Base-by-base conservation (phyloP, 2,329 filamentous ascomycete genomes). In the Hysterium pulicare region DNA sequence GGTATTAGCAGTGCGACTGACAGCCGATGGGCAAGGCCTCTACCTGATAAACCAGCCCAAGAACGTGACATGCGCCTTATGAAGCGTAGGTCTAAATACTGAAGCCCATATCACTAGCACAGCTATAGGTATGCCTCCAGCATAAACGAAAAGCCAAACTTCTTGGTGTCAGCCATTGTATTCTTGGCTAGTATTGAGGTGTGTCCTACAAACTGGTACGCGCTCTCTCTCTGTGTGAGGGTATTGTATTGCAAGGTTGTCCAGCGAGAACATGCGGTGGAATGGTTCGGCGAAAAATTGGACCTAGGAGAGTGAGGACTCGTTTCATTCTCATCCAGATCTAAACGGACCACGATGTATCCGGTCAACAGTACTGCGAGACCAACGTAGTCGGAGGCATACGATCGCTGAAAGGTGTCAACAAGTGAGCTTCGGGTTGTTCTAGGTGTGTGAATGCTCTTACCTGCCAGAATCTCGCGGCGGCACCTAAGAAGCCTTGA, bases 261-360 rank as follows among this genome's bases (percentile, higher is more conserved):
- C 86, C 48, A 97, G 79, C 50, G 82, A 86, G 71, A 98, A 97
- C 81, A 96, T 86, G 69, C 88, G 89, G 66, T 97, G 90, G 64
- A 97, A 97, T 0, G 93, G 93, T 47, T 84, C 83, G 55, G 87
- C 77, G 51, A 86, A 75, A 55, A 86, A 71, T 66, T 82, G 75
- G 33, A 88, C 75, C 78, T 87, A 59, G 32, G 32, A 31, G 36
- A 36, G 33, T 42, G 38, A 47, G 39, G 3, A 24, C 13, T 32
- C 11, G n/a, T n/a, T n/a, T n/a, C n/a, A n/a, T n/a, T n/a, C n/a
- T n/a, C n/a, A n/a, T n/a, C n/a, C n/a, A n/a, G n/a, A n/a, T n/a
- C n/a, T n/a, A n/a, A n/a, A 61, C 70, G 49, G 59, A 84, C 81
- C 44, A 83, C 56, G 15, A 86, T 67, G 67, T 87, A 93, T 39